These are phyloP conservation scores for Cryptomeria japonica DNA, from an alignment of 75 land plant species.

Conservation along the genomic window DNA sequence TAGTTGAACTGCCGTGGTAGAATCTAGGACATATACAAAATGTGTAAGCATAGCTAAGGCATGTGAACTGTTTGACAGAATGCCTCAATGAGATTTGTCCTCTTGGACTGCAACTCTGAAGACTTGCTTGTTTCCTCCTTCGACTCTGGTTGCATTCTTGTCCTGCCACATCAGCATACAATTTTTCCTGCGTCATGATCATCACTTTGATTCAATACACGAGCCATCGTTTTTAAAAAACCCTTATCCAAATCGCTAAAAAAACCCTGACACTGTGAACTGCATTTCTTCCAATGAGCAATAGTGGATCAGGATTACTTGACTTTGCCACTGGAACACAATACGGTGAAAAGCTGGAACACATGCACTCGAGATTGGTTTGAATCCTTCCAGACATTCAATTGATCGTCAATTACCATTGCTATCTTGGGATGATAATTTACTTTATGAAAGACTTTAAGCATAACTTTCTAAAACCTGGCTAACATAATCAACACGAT, in stretches of 20 bases:
- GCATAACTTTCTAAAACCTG: slow-evolving; percentile 72
- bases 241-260: slow-evolving; percentile 78
- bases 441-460: slow-evolving; percentile 68
- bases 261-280: slow-evolving; percentile 72
- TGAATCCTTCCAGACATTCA: slow-evolving; percentile 82
- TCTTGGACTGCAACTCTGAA: too few species aligned
- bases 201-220: slow-evolving; percentile 62
- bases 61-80: too few species aligned
- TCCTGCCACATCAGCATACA: too few species aligned
- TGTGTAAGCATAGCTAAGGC: too few species aligned
- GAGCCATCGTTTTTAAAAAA: slow-evolving; percentile 53
- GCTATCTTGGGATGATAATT: slow-evolving; percentile 88
- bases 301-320: slow-evolving; percentile 54
- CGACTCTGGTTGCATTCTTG: too few species aligned
- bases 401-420: slow-evolving; percentile 86
- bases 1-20: too few species aligned
- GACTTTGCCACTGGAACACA: slow-evolving; percentile 85
- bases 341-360: slow-evolving; percentile 94
- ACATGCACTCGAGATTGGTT: slow-evolving; percentile 85
- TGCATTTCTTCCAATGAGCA: slow-evolving; percentile 78
- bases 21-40: too few species aligned
- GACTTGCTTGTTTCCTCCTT: too few species aligned
- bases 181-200: too few species aligned
- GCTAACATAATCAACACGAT: slow-evolving; percentile 89
- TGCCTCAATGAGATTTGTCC: too few species aligned